Percentiles rank a stretch among this genome's conserved stretches.
Conservation (phyloP, 257 asterid genomes). For the Salvia miltiorrhiza region DNA sequence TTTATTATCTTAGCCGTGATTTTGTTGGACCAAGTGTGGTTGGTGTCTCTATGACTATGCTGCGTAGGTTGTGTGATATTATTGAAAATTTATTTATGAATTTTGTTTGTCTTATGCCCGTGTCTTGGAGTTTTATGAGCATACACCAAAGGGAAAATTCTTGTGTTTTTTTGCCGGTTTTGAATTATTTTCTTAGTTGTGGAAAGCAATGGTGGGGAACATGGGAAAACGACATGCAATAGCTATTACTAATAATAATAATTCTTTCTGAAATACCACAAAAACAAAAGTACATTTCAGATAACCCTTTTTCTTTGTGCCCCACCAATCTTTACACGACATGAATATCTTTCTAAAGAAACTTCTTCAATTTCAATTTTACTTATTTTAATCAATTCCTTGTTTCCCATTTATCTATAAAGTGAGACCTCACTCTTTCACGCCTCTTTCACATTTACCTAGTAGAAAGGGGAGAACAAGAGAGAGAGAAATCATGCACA, state of each 20-base stretch:
- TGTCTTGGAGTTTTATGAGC: conserved; percentile 14
- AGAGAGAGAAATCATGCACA: too few species aligned
- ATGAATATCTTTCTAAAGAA: conserved; percentile 41
- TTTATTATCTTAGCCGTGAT: neutral
- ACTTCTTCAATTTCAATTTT: conserved; percentile 35
- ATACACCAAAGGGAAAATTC: neutral
- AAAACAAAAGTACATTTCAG: conserved; percentile 33
- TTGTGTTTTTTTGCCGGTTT: neutral
- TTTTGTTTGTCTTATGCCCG: neutral
- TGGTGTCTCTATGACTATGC: too few species aligned
- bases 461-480: too few species aligned
- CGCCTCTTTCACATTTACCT: neutral
- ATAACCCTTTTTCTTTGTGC: conserved; percentile 35
- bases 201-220: conserved; percentile 31
- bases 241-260: conserved; percentile 1
- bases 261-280: conserved; percentile 34
- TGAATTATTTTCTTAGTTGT: too few species aligned
- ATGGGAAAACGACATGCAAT: conserved; percentile 51
- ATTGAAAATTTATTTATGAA: neutral
- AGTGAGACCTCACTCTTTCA: conserved; percentile 27
- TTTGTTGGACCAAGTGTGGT: too few species aligned
- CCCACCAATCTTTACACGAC: conserved; percentile 52
- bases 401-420: conserved; percentile 34
- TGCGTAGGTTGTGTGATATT: too few species aligned
- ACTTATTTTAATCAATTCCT: conserved; percentile 18